Conservation (phyloP, 73 alveolate species). For the Breviolum minutum region DNA sequence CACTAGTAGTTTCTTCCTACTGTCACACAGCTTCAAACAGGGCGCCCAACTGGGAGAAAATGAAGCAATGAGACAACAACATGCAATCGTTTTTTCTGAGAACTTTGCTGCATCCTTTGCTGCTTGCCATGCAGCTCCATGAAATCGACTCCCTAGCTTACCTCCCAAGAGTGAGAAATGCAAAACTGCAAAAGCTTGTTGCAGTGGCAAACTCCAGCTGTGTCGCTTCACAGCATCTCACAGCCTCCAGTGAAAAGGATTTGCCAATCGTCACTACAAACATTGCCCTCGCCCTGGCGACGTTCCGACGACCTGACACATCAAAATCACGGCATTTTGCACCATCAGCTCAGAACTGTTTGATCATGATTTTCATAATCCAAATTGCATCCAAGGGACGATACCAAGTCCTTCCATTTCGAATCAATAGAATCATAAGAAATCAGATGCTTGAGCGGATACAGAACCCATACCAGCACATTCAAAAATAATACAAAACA, state of each 20-base stretch:
- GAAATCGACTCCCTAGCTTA: constrained; percentile 59
- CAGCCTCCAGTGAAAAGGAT: constrained; percentile 70
- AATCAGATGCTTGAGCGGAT: not conserved
- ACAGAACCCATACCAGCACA: not conserved
- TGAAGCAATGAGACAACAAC: no score
- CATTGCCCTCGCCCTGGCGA: not conserved
- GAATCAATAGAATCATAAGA: not conserved
- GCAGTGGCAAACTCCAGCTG: not conserved
- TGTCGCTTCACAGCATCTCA: not conserved
- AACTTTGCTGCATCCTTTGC: not conserved
- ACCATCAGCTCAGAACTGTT: not conserved
- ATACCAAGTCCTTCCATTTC: constrained; percentile 6
- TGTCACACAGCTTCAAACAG: not conserved
- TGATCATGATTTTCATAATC: no score
- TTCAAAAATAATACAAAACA: not conserved
- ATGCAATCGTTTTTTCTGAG: not conserved
- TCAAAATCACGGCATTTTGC: not conserved
- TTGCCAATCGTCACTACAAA: constrained; percentile 72
- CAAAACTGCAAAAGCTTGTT: not conserved
- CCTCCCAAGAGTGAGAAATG: not conserved
- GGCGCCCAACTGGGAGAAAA: no score
- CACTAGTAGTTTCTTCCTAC: not conserved
- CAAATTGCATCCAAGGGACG: constrained; percentile 17
- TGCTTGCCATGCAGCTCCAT: constrained; percentile 62
- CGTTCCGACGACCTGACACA: constrained; percentile 41